These are phyloP conservation scores for Stagonosporopsis chrysanthemi DNA, from an alignment of 2,329 filamentous ascomycete genomes.

Conservation along the genomic window DNA sequence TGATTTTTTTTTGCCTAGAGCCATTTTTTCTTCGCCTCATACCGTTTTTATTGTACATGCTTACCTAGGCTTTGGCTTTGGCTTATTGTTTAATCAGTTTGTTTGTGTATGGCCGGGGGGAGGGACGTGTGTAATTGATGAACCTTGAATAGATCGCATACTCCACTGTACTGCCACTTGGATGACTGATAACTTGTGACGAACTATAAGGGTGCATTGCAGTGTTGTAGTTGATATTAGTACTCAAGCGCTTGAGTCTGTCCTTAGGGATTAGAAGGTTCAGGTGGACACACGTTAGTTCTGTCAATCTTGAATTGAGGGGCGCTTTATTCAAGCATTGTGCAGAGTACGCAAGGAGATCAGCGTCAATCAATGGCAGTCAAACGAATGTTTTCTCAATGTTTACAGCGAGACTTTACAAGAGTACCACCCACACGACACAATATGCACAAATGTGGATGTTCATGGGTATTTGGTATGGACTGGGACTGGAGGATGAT, in stretches of 20 bases:
- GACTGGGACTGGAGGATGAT: constrained; percentile 36
- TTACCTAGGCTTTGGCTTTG: constrained; percentile 21
- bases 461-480: constrained; percentile 22
- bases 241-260: background rate
- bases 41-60: constrained; percentile 33
- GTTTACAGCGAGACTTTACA: background rate
- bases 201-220: background rate
- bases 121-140: background rate
- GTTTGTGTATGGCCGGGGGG: constrained; percentile 7
- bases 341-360: background rate
- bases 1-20: constrained; percentile 20
- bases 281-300: background rate
- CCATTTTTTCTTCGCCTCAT: constrained; percentile 12
- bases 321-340: background rate
- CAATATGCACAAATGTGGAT: background rate
- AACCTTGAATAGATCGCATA: constrained; percentile 7
- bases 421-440: background rate
- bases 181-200: background rate
- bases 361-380: background rate
- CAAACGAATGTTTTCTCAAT: background rate
- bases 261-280: background rate
- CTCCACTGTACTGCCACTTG: background rate
- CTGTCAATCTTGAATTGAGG: background rate
- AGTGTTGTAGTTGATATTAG: background rate
- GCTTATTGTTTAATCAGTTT: constrained; percentile 21